These are phyloP conservation scores for Penicillium sp. DNA, from an alignment of 2,329 filamentous ascomycete genomes.

Conservation along the genomic window DNA sequence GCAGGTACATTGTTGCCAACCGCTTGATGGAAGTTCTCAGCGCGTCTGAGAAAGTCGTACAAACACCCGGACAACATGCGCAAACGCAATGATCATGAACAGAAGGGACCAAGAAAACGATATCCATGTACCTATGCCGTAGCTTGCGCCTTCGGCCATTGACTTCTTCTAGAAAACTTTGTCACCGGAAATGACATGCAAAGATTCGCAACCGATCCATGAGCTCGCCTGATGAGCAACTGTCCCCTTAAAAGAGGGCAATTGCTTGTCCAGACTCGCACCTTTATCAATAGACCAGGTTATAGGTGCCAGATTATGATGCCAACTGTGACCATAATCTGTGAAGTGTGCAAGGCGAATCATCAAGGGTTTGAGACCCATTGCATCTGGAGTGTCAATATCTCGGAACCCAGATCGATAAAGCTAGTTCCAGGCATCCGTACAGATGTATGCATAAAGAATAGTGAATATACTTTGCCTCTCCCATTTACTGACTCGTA, in stretches of 20 bases:
- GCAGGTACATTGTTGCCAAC: accelerated
- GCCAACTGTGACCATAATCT: too few relatives aligned
- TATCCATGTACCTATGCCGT: neutral
- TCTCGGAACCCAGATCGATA: neutral
- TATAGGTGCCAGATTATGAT: neutral
- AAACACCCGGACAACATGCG: neutral
- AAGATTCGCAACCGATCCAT: neutral
- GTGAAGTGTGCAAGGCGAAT: neutral
- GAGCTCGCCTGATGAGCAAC: neutral
- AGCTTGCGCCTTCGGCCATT: neutral
- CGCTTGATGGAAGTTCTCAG: neutral
- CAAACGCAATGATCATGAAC: neutral
- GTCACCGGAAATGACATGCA: neutral
- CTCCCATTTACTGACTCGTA: neutral
- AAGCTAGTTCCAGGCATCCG: neutral
- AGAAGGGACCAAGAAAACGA: neutral
- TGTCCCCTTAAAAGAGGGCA: neutral
- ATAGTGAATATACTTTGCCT: neutral
- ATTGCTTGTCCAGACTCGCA: neutral
- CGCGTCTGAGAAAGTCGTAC: neutral
- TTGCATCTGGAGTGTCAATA: neutral
- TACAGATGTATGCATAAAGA: neutral
- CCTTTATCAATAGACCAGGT: neutral
- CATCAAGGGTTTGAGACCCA: neutral
- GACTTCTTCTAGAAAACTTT: neutral